phyloP scores from a whole-genome alignment of 768 basidiomycete species.

The Mycena chlorophos region DNA sequence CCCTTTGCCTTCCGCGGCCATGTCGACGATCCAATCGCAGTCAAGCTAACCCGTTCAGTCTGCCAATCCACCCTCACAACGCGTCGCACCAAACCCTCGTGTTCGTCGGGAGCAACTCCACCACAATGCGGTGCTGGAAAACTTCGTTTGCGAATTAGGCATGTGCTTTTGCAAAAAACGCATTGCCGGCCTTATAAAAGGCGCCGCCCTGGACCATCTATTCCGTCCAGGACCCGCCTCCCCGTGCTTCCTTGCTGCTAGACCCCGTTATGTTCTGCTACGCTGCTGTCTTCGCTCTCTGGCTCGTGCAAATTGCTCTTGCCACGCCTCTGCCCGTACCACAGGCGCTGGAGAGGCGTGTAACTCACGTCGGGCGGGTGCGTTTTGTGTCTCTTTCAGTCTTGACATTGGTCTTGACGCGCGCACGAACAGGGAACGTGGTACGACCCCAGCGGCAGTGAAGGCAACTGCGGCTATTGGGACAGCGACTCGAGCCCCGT shows the following conservation, averaged over 20 bases:
- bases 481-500: constrained; percentile 54
- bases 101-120: neutral
- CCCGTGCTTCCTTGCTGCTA: constrained; percentile 11
- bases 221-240: constrained; percentile 20
- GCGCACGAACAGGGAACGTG: constrained; percentile 58
- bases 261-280: constrained; percentile 27
- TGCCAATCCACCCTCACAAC: neutral
- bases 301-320: constrained; percentile 26
- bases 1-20: too few relatives aligned
- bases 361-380: constrained; percentile 58
- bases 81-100: neutral
- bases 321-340: constrained; percentile 46
- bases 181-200: constrained; percentile 19
- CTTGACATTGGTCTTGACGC: constrained; percentile 9
- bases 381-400: constrained; percentile 25
- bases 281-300: constrained; percentile 31
- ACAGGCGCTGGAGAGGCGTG: constrained; percentile 49
- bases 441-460: constrained; percentile 41
- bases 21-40: too few relatives aligned
- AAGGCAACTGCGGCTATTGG: constrained; percentile 63
- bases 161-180: neutral
- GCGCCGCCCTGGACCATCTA: constrained; percentile 18
- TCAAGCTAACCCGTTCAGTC: too few relatives aligned
- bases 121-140: constrained; percentile 11
- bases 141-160: constrained; percentile 4